Evolutionary conservation across 78 protist genomes (phyloP).

Genomic region (Anaeramoeba flamelloides): DNA sequence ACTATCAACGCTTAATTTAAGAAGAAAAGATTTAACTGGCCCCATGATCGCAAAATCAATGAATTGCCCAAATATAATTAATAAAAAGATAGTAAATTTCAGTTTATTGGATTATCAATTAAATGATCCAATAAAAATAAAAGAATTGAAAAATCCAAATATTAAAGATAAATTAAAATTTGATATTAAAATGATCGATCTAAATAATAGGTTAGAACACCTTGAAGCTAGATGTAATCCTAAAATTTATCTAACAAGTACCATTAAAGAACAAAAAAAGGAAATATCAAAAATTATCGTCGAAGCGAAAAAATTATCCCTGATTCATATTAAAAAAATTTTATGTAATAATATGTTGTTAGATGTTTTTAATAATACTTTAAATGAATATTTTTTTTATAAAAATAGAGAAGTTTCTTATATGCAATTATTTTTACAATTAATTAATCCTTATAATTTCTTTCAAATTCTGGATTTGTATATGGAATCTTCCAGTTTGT

Average conservation of each 20-base stretch:
- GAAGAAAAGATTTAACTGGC: neutral
- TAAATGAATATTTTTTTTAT: neutral
- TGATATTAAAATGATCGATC: too few species aligned
- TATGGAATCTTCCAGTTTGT: neutral
- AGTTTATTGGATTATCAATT: too few species aligned
- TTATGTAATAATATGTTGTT: neutral
- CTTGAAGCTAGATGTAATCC: too few species aligned
- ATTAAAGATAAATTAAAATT: too few species aligned
- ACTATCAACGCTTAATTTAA: neutral
- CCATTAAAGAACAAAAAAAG: too few species aligned
- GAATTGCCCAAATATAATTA: too few species aligned
- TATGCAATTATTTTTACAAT: neutral
- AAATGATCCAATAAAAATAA: too few species aligned
- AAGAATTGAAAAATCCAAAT: too few species aligned
- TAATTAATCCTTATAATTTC: neutral
- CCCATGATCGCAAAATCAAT: neutral
- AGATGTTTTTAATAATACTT: neutral
- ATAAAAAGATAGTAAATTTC: too few species aligned
- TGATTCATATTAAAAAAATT: neutral
- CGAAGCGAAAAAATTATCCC: neutral
- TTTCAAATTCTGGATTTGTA: neutral
- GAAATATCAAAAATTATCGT: too few species aligned
- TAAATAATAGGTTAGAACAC: too few species aligned
- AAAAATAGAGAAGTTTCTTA: neutral
- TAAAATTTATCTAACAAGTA: too few species aligned